Conservation (phyloP, 2,329 filamentous ascomycete genomes). For the Anthostomella pinea region DNA sequence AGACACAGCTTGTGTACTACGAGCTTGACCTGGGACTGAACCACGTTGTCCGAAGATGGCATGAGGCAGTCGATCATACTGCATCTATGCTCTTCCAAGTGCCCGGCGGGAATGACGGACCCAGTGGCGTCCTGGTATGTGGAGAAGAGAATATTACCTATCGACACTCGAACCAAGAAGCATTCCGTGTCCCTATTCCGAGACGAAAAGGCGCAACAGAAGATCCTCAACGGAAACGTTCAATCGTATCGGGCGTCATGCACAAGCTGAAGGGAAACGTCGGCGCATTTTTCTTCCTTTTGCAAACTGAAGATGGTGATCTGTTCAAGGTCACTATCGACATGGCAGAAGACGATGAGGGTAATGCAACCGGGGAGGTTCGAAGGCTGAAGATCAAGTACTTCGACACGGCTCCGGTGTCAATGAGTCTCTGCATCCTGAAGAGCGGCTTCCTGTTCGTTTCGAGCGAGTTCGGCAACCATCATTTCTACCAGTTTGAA, state of each 20-base stretch:
- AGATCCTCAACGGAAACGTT: constrained; percentile 85
- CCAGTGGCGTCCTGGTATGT: constrained; percentile 92
- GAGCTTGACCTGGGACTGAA: constrained; percentile 96
- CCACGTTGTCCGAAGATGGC: constrained; percentile 96
- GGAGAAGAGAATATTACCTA: constrained; percentile 95
- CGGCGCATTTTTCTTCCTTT: constrained; percentile 92
- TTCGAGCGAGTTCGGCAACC: constrained; percentile 87
- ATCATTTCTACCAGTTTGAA: constrained; percentile 95
- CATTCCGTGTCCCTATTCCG: constrained; percentile 85
- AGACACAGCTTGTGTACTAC: constrained; percentile 94
- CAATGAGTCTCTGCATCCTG: constrained; percentile 83
- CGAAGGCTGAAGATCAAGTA: constrained; percentile 89
- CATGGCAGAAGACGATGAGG: constrained; percentile 78
- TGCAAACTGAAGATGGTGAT: constrained; percentile 97
- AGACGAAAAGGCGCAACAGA: constrained; percentile 83
- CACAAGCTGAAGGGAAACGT: constrained; percentile 82
- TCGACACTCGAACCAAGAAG: constrained; percentile 90
- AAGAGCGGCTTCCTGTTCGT: constrained; percentile 96
- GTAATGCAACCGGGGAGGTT: constrained; percentile 77
- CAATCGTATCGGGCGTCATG: constrained; percentile 89
- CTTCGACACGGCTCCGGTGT: constrained; percentile 92
- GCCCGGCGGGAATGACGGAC: constrained; percentile 87
- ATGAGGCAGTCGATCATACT: constrained; percentile 85
- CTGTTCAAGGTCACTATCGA: constrained; percentile 95
- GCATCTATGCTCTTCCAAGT: constrained; percentile 92